Evolutionary conservation across 139 green algal species (phyloP).

Genomic region (Chlorella sorokiniana): DNA sequence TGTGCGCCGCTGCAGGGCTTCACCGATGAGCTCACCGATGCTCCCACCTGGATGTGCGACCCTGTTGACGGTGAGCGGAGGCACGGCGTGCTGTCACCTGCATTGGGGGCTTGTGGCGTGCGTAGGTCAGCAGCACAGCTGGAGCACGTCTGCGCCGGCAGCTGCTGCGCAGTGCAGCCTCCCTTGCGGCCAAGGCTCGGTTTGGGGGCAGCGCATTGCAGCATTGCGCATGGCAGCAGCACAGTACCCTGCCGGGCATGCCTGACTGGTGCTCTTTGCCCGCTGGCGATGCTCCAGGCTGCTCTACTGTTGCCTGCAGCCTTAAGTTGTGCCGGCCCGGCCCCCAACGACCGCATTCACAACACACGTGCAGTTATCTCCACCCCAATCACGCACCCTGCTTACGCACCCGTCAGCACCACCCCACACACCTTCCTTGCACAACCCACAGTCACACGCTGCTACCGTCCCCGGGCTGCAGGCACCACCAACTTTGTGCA

Average conservation of each 20-base stretch:
- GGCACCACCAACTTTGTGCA: constrained; percentile 99
- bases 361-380: no score
- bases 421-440: not conserved
- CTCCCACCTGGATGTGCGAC: constrained; percentile 94
- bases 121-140: not conserved
- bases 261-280: no score
- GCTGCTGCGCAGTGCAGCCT: not conserved
- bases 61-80: constrained; percentile 54
- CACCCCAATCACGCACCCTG: no score
- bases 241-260: no score
- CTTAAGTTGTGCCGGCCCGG: no score
- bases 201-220: no score
- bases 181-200: no score
- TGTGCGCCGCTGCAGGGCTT: constrained; percentile 39
- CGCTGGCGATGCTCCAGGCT: no score
- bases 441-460: not conserved
- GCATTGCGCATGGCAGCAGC: no score
- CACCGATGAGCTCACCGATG: constrained; percentile 68
- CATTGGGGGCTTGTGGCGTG: not conserved
- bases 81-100: not conserved
- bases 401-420: not conserved
- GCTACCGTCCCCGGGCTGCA: constrained; percentile 18
- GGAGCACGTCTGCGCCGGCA: not conserved
- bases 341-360: no score
- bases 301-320: no score